Evolutionary conservation across 441 rosid species (phyloP), one percentile per base, ranked within the genome.

Genomic region (Euphorbia corollata): DNA sequence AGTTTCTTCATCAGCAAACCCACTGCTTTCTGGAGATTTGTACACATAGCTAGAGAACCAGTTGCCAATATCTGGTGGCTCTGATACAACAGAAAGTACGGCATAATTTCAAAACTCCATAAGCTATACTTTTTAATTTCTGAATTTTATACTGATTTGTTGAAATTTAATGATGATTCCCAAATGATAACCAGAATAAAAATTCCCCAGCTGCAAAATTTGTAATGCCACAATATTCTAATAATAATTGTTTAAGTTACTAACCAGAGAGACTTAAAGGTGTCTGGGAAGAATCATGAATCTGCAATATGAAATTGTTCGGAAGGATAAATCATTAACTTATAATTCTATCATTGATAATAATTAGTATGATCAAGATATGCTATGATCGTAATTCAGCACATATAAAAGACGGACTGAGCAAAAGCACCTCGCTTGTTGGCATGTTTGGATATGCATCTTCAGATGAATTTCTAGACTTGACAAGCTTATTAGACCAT

Each of bases 1-100:
- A 45, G 59, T 70, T 56, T 68, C 79, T 22, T 64, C 51, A 36
- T 5, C 65, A 47, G 19, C 64, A 64, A 56, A 67, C 38, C 62
- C 73, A 51, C 22, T 56, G 12, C 22, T 63, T 57, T 41, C 81
- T 8, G 93, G 90, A 58, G 92, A 81, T 59, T 87, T 78, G 59
- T 86, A 83, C 65, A 53, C 86, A 67, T 83, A 90, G 78, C 86
- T 84, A 10, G 85, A 77, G 71, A 85, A 88, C 96, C 94, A 88
- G 71, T 82, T 80, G 71, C 78, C 67, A 8, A 85, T 67, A 38
- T 88, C 77, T 64, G 91, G 88, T 71, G 91, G 89, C 79, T 86
- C 98, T 88, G 81, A 65, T 3, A 75, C 56, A 77, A 61, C 23
- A 77, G n/a, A 58, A 15, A 67, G 63, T n/a, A 65, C 4, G 38